Evolutionary conservation across 495 filamentous ascomycete genomes (phyloP).

Genomic region (Chaetomium fimeti): DNA sequence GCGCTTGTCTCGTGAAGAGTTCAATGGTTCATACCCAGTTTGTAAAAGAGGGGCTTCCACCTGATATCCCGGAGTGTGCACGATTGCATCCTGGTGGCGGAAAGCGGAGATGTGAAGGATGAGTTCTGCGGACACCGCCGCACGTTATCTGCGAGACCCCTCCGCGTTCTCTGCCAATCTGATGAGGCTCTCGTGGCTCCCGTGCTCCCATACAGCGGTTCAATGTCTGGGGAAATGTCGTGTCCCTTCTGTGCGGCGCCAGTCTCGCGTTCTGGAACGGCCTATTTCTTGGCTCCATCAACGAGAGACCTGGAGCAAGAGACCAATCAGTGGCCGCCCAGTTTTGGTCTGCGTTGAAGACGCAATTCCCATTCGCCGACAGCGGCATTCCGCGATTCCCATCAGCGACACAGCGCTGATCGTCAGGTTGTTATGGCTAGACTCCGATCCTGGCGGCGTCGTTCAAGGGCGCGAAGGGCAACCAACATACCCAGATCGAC

Average conservation of each 20-base stretch:
- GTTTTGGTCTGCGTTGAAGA: neutral
- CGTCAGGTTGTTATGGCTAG: neutral
- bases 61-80: too few relatives aligned
- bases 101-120: too few relatives aligned
- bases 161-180: neutral
- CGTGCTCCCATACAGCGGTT: neutral
- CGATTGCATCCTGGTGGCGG: too few relatives aligned
- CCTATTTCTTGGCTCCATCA: conserved; percentile 20
- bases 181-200: conserved; percentile 5
- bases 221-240: neutral
- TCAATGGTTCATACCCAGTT: too few relatives aligned
- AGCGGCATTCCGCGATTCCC: conserved; percentile 21
- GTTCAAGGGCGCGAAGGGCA: neutral
- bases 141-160: too few relatives aligned
- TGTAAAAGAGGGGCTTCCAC: too few relatives aligned
- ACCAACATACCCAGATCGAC: neutral
- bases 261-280: conserved; percentile 30
- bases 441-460: neutral
- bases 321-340: conserved; percentile 5
- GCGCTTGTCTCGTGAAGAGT: too few relatives aligned
- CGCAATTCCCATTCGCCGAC: conserved; percentile 18
- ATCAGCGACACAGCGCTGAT: conserved; percentile 7
- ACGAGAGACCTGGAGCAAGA: neutral
- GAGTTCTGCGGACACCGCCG: too few relatives aligned
- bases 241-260: conserved; percentile 1